Conservation (phyloP, 2,329 filamentous ascomycete genomes). For the Clarireedia homoeocarpa region DNA sequence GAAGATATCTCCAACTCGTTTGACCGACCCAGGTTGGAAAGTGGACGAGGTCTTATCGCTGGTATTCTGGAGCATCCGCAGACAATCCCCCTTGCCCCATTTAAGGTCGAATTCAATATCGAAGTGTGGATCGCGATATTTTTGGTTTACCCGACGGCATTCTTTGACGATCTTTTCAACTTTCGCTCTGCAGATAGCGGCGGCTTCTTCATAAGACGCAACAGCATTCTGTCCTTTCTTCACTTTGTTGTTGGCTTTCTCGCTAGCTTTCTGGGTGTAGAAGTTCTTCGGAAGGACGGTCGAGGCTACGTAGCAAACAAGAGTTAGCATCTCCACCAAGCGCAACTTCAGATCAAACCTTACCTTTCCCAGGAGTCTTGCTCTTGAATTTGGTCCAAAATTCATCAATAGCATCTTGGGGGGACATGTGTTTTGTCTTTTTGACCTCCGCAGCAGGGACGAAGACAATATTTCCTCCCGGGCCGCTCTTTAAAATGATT, state of each 20-base stretch:
- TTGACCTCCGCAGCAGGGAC: slow-evolving; percentile 9
- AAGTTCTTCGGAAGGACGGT: slow-evolving; percentile 62
- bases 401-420: slow-evolving; percentile 61
- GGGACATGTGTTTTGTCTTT: slow-evolving; percentile 45
- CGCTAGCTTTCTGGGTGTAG: slow-evolving; percentile 53
- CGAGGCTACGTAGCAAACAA: slow-evolving; percentile 39
- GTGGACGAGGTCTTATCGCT: neutral
- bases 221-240: slow-evolving; percentile 49
- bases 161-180: slow-evolving; percentile 54
- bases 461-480: slow-evolving; percentile 2
- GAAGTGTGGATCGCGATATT: slow-evolving; percentile 81
- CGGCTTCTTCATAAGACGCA: slow-evolving; percentile 66
- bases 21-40: slow-evolving; percentile 28
- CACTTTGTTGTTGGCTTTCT: slow-evolving; percentile 45
- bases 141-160: slow-evolving; percentile 72
- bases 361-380: slow-evolving; percentile 62
- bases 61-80: slow-evolving; percentile 34
- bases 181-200: slow-evolving; percentile 57
- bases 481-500: neutral
- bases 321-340: slow-evolving; percentile 2
- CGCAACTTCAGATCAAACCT: neutral
- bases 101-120: slow-evolving; percentile 75
- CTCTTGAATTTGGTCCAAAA: slow-evolving; percentile 69
- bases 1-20: slow-evolving; percentile 68
- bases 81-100: slow-evolving; percentile 42